phyloP scores from a whole-genome alignment of 2,329 filamentous ascomycete genomes.

The Fusarium hainanense region DNA sequence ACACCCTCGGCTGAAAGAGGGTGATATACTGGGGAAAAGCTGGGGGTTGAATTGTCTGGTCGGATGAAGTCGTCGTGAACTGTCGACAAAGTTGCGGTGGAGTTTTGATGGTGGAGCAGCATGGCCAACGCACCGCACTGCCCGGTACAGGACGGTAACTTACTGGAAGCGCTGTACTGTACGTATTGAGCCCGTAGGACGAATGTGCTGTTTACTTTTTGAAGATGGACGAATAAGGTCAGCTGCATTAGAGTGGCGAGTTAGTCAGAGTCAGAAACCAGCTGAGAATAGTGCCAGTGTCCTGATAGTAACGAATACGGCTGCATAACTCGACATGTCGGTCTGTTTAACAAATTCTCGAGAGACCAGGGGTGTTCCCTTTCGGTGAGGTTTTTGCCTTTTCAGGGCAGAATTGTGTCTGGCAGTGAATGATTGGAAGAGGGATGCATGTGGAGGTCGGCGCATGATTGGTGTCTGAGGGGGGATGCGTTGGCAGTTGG shows the following conservation, averaged over 20 bases:
- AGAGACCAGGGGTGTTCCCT: slow-evolving; percentile 13
- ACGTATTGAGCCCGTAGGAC: slow-evolving; percentile 17
- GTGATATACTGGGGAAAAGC: slow-evolving; percentile 32
- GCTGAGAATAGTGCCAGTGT: slow-evolving; percentile 22
- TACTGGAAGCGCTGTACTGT: not conserved
- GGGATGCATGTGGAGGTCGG: slow-evolving; percentile 34
- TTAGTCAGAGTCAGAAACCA: slow-evolving; percentile 8
- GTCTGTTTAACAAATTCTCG: slow-evolving; percentile 37
- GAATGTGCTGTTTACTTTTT: slow-evolving; percentile 14
- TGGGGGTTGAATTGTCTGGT: slow-evolving; percentile 1
- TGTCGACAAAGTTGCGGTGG: slow-evolving; percentile 40
- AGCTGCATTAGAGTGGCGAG: slow-evolving; percentile 27
- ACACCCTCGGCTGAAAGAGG: slow-evolving; percentile 36
- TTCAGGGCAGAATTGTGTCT: slow-evolving; percentile 28
- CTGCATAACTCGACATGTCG: slow-evolving; percentile 37
- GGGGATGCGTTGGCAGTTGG: slow-evolving; percentile 45
- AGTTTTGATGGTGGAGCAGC: slow-evolving; percentile 37
- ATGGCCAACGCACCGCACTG: slow-evolving; percentile 40
- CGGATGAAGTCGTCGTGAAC: slow-evolving; percentile 38
- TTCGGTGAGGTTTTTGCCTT: slow-evolving; percentile 23
- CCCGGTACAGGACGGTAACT: not conserved
- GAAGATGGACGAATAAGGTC: slow-evolving; percentile 13
- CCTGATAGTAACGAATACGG: slow-evolving; percentile 13
- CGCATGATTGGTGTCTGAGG: slow-evolving; percentile 48
- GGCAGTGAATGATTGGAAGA: slow-evolving; percentile 43